Conservation (phyloP, 2,329 filamentous ascomycete species). For the Aureobasidium namibiae region DNA sequence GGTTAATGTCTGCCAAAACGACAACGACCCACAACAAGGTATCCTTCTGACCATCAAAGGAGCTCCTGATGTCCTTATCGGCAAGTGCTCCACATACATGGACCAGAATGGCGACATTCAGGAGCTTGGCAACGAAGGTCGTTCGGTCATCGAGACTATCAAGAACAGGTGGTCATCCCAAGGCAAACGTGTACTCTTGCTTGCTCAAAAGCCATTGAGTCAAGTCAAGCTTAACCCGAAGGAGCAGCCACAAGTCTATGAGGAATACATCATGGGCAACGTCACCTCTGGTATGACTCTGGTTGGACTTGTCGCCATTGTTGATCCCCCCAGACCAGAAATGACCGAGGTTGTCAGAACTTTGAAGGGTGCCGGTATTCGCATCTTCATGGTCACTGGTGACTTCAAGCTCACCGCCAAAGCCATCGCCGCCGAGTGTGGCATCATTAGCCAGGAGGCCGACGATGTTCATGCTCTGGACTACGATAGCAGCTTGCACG, state of each 20-base stretch:
- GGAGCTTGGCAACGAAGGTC: slow-evolving; percentile 45
- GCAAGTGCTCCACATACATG: slow-evolving; percentile 52
- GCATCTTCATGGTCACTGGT: slow-evolving; percentile 76
- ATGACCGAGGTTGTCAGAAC: slow-evolving; percentile 53
- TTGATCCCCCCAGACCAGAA: slow-evolving; percentile 53
- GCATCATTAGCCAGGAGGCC: slow-evolving; percentile 55
- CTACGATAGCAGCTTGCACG: slow-evolving; percentile 14
- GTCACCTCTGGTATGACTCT: slow-evolving; percentile 48
- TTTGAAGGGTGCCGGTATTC: slow-evolving; percentile 60
- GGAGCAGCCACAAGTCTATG: slow-evolving; percentile 45
- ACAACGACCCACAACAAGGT: slow-evolving; percentile 18
- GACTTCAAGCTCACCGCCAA: slow-evolving; percentile 69
- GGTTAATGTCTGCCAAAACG: slow-evolving; percentile 52
- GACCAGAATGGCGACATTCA: slow-evolving; percentile 47
- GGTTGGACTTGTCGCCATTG: slow-evolving; percentile 50
- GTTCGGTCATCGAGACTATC: slow-evolving; percentile 48
- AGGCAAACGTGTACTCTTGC: slow-evolving; percentile 60
- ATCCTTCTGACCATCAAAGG: slow-evolving; percentile 65
- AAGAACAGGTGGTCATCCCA: slow-evolving; percentile 63
- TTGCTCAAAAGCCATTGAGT: slow-evolving; percentile 46
- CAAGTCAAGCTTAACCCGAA: slow-evolving; percentile 49
- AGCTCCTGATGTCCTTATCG: slow-evolving; percentile 64
- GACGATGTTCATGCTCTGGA: slow-evolving; percentile 42
- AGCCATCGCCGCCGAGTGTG: slow-evolving; percentile 63
- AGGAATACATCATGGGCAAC: slow-evolving; percentile 50